Conservation (phyloP, 176 grass and related monocot genomes). For the Hordeum vulgare region MorexV3_pseudomolecules_assembly NC_058523.1:14638031-14638530, state of each 20-base stretch:
- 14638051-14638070: slow-evolving; percentile 66
- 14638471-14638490: accelerated
- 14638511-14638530: accelerated
- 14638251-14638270: not conserved
- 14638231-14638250: not conserved
- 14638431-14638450: not conserved
- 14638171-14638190: slow-evolving; percentile 27
- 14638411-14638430: not conserved
- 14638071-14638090: slow-evolving; percentile 37
- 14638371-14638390: slow-evolving; percentile 36
- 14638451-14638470: accelerated
- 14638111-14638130: slow-evolving; percentile 81
- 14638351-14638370: too few relatives aligned
- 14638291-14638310: slow-evolving; percentile 27
- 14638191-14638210: slow-evolving; percentile 24
- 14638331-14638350: not conserved
- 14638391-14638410: slow-evolving; percentile 18
- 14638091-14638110: slow-evolving; percentile 82
- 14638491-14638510: accelerated
- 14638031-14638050: slow-evolving; percentile 82
- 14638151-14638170: slow-evolving; percentile 52
- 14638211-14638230: not conserved
- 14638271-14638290: not conserved
- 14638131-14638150: slow-evolving; percentile 37
- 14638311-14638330: slow-evolving; percentile 37